Conservation (phyloP, 2,329 filamentous ascomycete genomes). For the Mariannaea sp. region DNA sequence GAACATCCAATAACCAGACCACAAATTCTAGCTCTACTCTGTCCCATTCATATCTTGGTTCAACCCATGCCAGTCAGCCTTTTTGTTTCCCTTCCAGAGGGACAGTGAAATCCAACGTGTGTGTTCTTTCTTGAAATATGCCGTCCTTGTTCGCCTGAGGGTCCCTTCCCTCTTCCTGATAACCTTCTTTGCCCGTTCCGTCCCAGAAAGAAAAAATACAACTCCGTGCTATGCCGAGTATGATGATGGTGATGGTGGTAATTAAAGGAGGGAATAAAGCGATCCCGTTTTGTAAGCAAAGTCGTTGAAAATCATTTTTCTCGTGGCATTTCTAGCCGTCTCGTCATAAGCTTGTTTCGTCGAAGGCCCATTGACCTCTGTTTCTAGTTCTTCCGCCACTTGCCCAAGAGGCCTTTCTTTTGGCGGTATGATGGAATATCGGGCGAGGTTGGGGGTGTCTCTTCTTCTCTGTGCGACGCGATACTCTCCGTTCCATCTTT, state of each 20-base stretch:
- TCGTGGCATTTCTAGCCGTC: slow-evolving; percentile 24
- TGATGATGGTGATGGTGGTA: no score
- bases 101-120: slow-evolving; percentile 23
- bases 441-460: slow-evolving; percentile 45
- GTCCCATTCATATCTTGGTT: slow-evolving; percentile 15
- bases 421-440: slow-evolving; percentile 38
- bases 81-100: slow-evolving; percentile 34
- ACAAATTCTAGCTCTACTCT: slow-evolving; percentile 17
- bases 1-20: slow-evolving; percentile 19
- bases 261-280: slow-evolving; percentile 12
- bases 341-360: slow-evolving; percentile 14
- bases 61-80: not conserved
- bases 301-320: slow-evolving; percentile 29
- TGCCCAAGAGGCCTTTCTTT: slow-evolving; percentile 37
- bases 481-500: slow-evolving; percentile 50
- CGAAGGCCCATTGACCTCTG: slow-evolving; percentile 9
- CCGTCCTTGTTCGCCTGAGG: not conserved
- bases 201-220: slow-evolving; percentile 20
- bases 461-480: slow-evolving; percentile 38
- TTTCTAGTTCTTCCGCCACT: slow-evolving; percentile 32
- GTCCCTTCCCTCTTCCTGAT: not conserved
- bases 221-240: slow-evolving; percentile 33
- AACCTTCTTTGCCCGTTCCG: not conserved
- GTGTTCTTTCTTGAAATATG: slow-evolving; percentile 3
- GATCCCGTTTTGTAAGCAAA: slow-evolving; percentile 7